Base-by-base conservation (phyloP, 225 moss, liverwort and hornwort genomes). In the Anthoceros angustus region DNA sequence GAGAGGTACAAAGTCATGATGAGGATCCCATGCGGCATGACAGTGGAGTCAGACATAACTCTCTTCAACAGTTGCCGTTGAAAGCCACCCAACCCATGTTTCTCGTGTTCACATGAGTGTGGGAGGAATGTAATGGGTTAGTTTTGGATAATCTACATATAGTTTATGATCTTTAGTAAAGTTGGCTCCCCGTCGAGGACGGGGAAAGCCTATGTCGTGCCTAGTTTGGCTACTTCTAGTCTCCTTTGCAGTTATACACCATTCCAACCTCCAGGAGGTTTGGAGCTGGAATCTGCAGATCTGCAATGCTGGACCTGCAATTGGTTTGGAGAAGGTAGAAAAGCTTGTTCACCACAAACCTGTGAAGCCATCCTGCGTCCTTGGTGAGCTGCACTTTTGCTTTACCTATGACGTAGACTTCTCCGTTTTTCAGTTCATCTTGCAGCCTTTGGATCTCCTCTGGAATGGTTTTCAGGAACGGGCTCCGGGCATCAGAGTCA, bases 251-350 rank as follows among this genome's bases (percentile, higher is more conserved):
- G 55, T 76, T 78, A 49, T 90, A 90, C 0, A 90, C 78, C 90
- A 90, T 90, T 68, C 90, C 86, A 25, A 90, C 87, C 77, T 90
- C 87, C 25, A 90, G 83, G 66, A 79, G 83, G 43, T 87, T 76
- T 2, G 82, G 77, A 63, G 85, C 81, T 46, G 87, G 86, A 62
- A 90, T 80, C 39, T 75, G 72, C 73, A 87, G 26, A 72, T 84
- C 77, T 70, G 80, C 82, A 9, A 79, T 73, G 10, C 70, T 68
- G 42, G 80, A 75, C 63, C 86, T 79, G 71, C 81, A 85, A 25
- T 78, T 55, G 23, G 68, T 50, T 62, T 74, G 65, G 39, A 90
- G 75, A 15, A 85, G 38, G 48, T 63, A 42, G 67, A 87, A 90
- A 1, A 79, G 69, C 42, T 78, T 75, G 42, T 81, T 76, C 16